Percentiles rank a stretch among this genome's conserved stretches.
phyloP scores from a whole-genome alignment of 129 eudicot genomes.

The Scalesia atractyloides region DNA sequence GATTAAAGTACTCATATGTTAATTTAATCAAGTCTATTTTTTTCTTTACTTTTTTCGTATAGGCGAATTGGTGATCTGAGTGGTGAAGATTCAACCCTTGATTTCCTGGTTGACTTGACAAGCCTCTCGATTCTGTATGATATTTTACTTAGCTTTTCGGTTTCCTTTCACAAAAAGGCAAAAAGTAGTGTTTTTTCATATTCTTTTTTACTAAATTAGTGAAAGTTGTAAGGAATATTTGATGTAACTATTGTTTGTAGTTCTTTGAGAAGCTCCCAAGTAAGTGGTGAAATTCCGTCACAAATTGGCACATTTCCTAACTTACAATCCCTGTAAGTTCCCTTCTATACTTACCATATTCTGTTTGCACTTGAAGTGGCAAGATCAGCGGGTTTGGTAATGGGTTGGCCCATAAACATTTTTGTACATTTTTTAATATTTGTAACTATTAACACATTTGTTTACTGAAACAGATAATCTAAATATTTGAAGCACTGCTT shows the following conservation, averaged over 20 bases:
- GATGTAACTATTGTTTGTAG: slow-evolving; percentile 28
- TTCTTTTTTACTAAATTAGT: background rate
- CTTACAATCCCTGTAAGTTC: slow-evolving; percentile 56
- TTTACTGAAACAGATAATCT: background rate
- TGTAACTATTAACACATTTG: background rate
- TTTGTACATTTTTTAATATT: background rate
- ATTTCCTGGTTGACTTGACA: slow-evolving; percentile 55
- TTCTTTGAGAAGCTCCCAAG: slow-evolving; percentile 54
- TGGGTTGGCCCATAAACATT: background rate
- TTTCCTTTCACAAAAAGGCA: background rate
- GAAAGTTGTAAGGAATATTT: slow-evolving; percentile 12
- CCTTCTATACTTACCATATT: slow-evolving; percentile 5
- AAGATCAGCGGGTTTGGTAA: background rate
- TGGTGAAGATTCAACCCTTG: slow-evolving; percentile 54
- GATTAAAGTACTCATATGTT: slow-evolving; percentile 6
- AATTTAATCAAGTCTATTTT: background rate
- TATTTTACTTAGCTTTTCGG: slow-evolving; percentile 15
- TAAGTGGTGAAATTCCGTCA: slow-evolving; percentile 56
- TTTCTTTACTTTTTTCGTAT: background rate
- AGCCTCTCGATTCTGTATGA: slow-evolving; percentile 68
- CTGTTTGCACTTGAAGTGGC: slow-evolving; percentile 6
- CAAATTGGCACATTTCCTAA: slow-evolving; percentile 51
- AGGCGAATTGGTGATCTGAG: slow-evolving; percentile 76
- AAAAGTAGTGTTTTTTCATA: background rate
- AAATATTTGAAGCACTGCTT: background rate